Base-by-base conservation (phyloP, 1,284 basidiomycete genomes). In the Spongiforma sp. region DNA sequence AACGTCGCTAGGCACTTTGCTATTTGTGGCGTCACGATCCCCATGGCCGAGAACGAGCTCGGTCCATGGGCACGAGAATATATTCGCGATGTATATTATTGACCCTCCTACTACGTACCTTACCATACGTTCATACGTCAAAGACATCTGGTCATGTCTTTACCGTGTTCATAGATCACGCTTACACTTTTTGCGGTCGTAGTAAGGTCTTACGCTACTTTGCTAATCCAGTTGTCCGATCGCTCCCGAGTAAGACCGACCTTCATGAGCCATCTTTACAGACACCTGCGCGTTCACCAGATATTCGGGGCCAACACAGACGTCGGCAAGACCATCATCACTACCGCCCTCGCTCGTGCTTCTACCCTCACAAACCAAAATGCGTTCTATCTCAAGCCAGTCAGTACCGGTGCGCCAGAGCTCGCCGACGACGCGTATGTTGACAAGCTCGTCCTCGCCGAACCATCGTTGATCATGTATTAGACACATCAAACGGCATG, bases 251-350 rank as follows among this genome's bases (percentile, higher is more conserved):
- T 52, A 12, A 33, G 5, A 28, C 12, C 21, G 12, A 46, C 57
- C 36, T 59, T 66, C 28, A 75, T 76, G 74, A 72, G 73, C 65
- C 76, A 77, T 65, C 87, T 81, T 79, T 97, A 91, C 82, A 89
- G 87, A 70, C 85, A 95, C 73, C 84, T 97, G 52, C 88, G 94
- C 26, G 81, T 95, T 39, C 93, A 95, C 77, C 93, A 96, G 75
- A 82, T 98, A 60, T 96, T 97, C 74, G 96, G 96, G 57, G 92
- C 93, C 7, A 95, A 94, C 77, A 96, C 95, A 3, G 89, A 94
- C 77, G 94, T 98, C 54, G 96, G 96, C 33, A 98, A 98, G 81
- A 97, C 95, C 0, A 83, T 98, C 65, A 82, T 98, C 61, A 92
- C 93, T 1, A 88, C 95, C 5, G 94, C 93, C 3, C 86, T 98